Conservation (phyloP, 2,329 filamentous ascomycete genomes). For the Penicillium sp. region DNA sequence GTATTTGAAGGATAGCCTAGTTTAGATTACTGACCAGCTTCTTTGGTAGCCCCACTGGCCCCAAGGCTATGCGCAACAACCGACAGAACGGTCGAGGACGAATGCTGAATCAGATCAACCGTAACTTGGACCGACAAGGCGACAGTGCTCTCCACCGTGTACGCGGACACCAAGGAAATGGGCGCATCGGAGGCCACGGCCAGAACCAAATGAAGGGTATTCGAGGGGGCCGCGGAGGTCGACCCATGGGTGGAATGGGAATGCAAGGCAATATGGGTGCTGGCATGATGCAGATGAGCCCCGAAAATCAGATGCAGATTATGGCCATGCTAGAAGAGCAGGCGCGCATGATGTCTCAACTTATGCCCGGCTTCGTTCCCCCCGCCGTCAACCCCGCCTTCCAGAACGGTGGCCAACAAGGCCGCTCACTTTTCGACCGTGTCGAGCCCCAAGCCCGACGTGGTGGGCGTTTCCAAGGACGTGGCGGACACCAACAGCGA, state of each 20-base stretch:
- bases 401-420: conserved; percentile 48
- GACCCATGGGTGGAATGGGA: conserved; percentile 48
- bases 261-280: conserved; percentile 44
- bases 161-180: conserved; percentile 69
- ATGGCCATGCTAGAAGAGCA: conserved; percentile 83
- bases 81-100: conserved; percentile 69
- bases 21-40: conserved; percentile 34
- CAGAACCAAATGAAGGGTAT: conserved; percentile 73
- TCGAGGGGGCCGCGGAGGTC: conserved; percentile 50
- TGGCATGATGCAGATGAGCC: conserved; percentile 59
- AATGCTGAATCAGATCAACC: conserved; percentile 82
- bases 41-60: conserved; percentile 76
- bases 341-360: conserved; percentile 79
- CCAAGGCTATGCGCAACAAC: conserved; percentile 88
- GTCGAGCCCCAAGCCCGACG: conserved; percentile 57
- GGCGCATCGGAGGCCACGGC: conserved; percentile 77
- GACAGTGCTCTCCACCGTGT: conserved; percentile 82
- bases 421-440: conserved; percentile 73
- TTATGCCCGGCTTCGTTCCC: conserved; percentile 59
- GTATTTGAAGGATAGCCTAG: not conserved
- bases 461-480: conserved; percentile 58
- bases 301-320: conserved; percentile 72
- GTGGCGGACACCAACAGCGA: conserved; percentile 23
- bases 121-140: conserved; percentile 74
- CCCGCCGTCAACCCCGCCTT: conserved; percentile 58